These are phyloP conservation scores for Plectosphaerella cucumerina DNA, from an alignment of 2,329 filamentous ascomycete species.

Conservation along the genomic window DNA sequence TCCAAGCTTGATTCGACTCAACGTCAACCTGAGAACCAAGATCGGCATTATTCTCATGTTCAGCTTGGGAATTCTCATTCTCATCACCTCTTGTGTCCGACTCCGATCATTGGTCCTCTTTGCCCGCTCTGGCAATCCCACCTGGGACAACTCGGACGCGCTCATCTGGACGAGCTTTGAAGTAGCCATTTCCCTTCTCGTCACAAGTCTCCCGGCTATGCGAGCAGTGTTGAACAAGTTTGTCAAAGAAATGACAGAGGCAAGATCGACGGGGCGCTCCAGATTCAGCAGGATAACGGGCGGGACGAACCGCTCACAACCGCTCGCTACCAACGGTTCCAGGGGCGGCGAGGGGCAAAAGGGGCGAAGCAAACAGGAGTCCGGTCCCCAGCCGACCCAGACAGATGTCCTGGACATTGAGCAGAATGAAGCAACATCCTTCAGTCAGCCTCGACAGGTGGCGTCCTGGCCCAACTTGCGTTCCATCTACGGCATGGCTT, in stretches of 20 bases:
- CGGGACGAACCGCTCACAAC: constrained; percentile 4
- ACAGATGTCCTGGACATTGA: not conserved
- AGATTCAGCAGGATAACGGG: too few relatives aligned
- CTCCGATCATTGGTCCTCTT: constrained; percentile 28
- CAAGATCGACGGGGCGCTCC: too few relatives aligned
- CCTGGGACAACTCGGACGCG: constrained; percentile 35
- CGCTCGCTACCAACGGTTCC: not conserved
- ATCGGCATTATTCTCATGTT: constrained; percentile 28
- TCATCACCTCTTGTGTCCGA: constrained; percentile 29
- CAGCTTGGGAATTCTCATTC: constrained; percentile 29
- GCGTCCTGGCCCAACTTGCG: not conserved
- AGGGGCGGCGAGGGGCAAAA: not conserved
- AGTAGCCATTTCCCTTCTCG: constrained; percentile 33
- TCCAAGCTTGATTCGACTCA: constrained; percentile 24
- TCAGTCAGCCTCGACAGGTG: not conserved
- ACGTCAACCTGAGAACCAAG: constrained; percentile 19
- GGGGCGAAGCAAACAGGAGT: not conserved
- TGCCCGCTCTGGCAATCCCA: constrained; percentile 29
- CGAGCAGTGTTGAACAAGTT: constrained; percentile 21
- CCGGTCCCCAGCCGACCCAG: not conserved
- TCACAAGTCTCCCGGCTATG: constrained; percentile 35
- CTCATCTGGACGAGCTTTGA: constrained; percentile 39
- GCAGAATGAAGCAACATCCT: not conserved
- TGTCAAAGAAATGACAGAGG: not conserved
- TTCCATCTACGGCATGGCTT: not conserved